Evolutionary conservation across 2,329 filamentous ascomycete species (phyloP).

Genomic region (Xylaria hypoxylon): DNA sequence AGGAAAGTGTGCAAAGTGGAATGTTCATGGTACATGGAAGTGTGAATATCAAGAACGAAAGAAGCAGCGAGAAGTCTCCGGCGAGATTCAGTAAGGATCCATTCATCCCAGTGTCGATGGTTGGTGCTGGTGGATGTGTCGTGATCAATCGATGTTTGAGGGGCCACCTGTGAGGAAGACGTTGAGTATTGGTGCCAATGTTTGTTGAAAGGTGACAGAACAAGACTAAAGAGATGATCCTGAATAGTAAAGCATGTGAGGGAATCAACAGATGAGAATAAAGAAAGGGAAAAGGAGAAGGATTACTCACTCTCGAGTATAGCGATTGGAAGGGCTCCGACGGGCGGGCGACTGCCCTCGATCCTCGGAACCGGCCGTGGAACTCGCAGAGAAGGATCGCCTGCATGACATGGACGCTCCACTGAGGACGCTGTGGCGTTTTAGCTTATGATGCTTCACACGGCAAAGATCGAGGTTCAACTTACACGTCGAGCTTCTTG

Average conservation of each 20-base stretch:
- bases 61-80: slow-evolving; percentile 67
- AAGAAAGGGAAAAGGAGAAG: slow-evolving; percentile 49
- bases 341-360: slow-evolving; percentile 59
- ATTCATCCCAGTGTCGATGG: slow-evolving; percentile 61
- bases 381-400: slow-evolving; percentile 66
- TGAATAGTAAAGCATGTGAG: slow-evolving; percentile 51
- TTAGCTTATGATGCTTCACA: slow-evolving; percentile 25
- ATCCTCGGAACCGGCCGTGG: slow-evolving; percentile 66
- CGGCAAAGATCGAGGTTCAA: slow-evolving; percentile 30
- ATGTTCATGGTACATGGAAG: slow-evolving; percentile 66
- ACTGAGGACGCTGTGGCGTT: slow-evolving; percentile 57
- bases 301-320: slow-evolving; percentile 65
- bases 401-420: slow-evolving; percentile 65
- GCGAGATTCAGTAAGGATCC: slow-evolving; percentile 64
- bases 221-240: slow-evolving; percentile 52
- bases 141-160: slow-evolving; percentile 47
- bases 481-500: slow-evolving; percentile 64
- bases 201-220: slow-evolving; percentile 49
- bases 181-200: slow-evolving; percentile 52
- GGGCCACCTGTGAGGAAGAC: slow-evolving; percentile 56
- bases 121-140: slow-evolving; percentile 42
- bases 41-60: slow-evolving; percentile 68
- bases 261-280: slow-evolving; percentile 45
- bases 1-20: slow-evolving; percentile 54
- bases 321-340: slow-evolving; percentile 63